phyloP scores from a whole-genome alignment of 2,329 filamentous ascomycete species.

The Botrytis aclada region DNA sequence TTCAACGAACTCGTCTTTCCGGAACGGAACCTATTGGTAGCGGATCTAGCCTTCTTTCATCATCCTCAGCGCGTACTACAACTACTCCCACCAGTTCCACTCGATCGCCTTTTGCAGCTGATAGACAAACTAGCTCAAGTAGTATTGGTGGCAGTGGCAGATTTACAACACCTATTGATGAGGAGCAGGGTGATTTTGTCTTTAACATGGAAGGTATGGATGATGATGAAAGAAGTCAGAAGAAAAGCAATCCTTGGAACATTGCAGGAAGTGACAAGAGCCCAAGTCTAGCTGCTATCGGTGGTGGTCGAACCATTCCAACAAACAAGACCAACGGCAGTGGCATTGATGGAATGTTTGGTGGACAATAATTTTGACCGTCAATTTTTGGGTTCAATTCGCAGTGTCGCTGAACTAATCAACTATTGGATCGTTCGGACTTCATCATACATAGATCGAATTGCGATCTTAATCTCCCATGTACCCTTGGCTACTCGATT shows the following conservation, averaged over 20 bases:
- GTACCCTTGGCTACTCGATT: constrained; percentile 11
- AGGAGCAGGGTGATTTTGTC: constrained; percentile 61
- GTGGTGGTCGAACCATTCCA: constrained; percentile 22
- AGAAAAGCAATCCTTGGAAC: constrained; percentile 37
- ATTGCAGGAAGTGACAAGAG: constrained; percentile 29
- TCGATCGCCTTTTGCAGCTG: constrained; percentile 44
- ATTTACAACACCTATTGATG: constrained; percentile 63
- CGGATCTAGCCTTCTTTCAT: constrained; percentile 51
- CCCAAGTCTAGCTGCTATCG: constrained; percentile 29
- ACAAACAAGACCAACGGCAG: constrained; percentile 6
- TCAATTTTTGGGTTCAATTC: not conserved
- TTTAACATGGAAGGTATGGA: constrained; percentile 68
- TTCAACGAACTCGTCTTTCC: constrained; percentile 55
- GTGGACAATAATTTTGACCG: constrained; percentile 14
- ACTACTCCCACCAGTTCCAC: constrained; percentile 41
- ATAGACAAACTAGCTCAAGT: constrained; percentile 58
- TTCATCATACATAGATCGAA: constrained; percentile 1
- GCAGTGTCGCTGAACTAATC: not conserved
- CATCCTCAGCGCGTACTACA: constrained; percentile 39
- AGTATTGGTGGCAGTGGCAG: constrained; percentile 50
- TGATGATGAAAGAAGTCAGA: constrained; percentile 50
- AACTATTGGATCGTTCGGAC: not conserved
- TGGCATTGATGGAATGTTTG: constrained; percentile 28
- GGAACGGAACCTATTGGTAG: constrained; percentile 43
- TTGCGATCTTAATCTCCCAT: constrained; percentile 4